Evolutionary conservation across 345 rosid species (phyloP), one percentile per base, ranked within the genome.

Genomic region (Corymbia maculata): DNA sequence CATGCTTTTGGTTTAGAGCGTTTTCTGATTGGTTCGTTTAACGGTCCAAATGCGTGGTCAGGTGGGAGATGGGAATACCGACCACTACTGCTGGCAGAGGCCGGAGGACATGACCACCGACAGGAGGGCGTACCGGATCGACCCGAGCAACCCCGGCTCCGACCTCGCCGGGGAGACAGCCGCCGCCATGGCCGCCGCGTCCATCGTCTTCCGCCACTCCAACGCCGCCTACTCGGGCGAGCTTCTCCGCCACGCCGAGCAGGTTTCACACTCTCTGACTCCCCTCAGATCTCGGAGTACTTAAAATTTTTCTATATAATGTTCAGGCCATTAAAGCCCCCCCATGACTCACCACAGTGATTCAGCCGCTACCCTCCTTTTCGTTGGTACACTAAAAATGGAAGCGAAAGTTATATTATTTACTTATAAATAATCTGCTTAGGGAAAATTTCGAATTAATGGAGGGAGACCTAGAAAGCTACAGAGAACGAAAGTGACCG

Each of bases 41-140:
- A 47, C 89, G 82, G 49, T 75, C 82, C 82, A 42, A 19, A 75
- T 42, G 82, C 82, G 47, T 75, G 82, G 49, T 9, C 11, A 97
- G 99, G 99, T 97, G 30, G 99, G 99, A 87, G 99, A 98, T 89
- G 99, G 99, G 13, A 94, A 96, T 95, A 98, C 93, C 88, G 99
- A 98, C 92, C 99, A 98, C 88, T 95, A 95, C 93, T 98, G 99
- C 90, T 98, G 99, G 99, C 99, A 98, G 93, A 94, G 99, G 89
- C 99, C 99, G 19, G 99, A 98, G 94, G 99, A 98, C 66, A 98
- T 98, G 99, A 96, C 98, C 82, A 98, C 99, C 8, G 98, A 96
- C 93, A 92, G 99, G 30, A 93, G 87, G n/a, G 99, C 99, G 32
- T 98, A 98, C 93, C 90, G 92, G 95, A 91, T 98, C 80, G 98